These are phyloP conservation scores for Leptodermis oblonga DNA, from an alignment of 257 asterid species.

Conservation along the genomic window DNA sequence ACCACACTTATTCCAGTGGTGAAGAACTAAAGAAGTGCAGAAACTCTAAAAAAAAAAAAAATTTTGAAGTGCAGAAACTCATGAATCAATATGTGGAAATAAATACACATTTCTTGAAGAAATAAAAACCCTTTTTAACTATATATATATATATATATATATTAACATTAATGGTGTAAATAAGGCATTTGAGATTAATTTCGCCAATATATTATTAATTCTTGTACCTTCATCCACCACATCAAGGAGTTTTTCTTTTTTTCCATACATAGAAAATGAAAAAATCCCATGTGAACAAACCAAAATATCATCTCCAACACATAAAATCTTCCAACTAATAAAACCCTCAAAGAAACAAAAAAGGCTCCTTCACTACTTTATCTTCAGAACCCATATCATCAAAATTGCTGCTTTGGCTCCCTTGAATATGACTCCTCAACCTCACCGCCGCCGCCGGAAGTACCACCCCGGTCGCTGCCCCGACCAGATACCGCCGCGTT, in stretches of 20 bases:
- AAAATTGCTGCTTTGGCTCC: not conserved
- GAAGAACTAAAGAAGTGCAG: not conserved
- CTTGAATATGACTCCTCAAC: conserved; percentile 8
- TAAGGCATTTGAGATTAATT: too few relatives aligned
- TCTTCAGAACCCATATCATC: not conserved
- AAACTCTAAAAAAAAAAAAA: too few relatives aligned
- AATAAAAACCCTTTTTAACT: not conserved
- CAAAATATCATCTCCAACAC: not conserved
- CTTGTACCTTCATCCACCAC: not conserved
- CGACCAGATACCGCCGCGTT: conserved; percentile 31
- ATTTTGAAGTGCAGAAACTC: too few relatives aligned
- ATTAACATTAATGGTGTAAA: too few relatives aligned
- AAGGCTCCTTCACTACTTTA: conserved; percentile 30
- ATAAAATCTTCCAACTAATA: not conserved
- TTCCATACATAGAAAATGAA: not conserved
- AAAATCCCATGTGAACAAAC: not conserved
- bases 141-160: too few relatives aligned
- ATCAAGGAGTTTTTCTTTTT: not conserved
- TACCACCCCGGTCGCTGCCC: conserved; percentile 23
- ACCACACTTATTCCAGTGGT: not conserved
- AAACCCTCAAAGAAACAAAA: conserved; percentile 27
- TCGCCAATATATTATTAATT: not conserved
- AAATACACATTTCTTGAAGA: not conserved
- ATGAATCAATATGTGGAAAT: not conserved
- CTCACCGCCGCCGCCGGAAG: conserved; percentile 23